Evolutionary conservation across 2,329 filamentous ascomycete species (phyloP).

Genomic region (Myriosclerotinia scirpicola): DNA sequence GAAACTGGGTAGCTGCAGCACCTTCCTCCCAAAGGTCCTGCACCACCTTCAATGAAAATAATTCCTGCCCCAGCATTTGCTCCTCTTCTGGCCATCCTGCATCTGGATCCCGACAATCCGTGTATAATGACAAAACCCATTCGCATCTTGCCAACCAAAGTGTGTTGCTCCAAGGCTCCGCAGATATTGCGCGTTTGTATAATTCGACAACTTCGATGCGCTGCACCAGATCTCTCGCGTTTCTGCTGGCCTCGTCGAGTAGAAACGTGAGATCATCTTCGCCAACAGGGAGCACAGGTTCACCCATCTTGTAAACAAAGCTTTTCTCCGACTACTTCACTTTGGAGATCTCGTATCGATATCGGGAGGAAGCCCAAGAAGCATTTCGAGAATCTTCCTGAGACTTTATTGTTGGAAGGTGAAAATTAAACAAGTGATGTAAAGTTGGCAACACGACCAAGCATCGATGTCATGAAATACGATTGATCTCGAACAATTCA

Average conservation of each 20-base stretch:
- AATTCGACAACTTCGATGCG: slow-evolving; percentile 70
- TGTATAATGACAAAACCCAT: slow-evolving; percentile 72
- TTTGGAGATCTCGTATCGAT: slow-evolving; percentile 23
- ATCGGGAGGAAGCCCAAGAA: slow-evolving; percentile 23
- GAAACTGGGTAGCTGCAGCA: slow-evolving; percentile 69
- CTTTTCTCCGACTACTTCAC: slow-evolving; percentile 22
- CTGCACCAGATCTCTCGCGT: slow-evolving; percentile 62
- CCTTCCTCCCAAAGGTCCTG: slow-evolving; percentile 71
- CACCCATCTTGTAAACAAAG: slow-evolving; percentile 35
- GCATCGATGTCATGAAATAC: slow-evolving; percentile 9
- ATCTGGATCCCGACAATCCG: slow-evolving; percentile 58
- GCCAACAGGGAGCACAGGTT: slow-evolving; percentile 59
- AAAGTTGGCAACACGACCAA: slow-evolving; percentile 2
- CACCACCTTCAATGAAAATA: slow-evolving; percentile 68
- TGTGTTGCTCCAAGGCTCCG: slow-evolving; percentile 71
- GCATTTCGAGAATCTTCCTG: slow-evolving; percentile 22
- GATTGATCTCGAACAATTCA: slow-evolving; percentile 21
- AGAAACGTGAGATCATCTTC: slow-evolving; percentile 73
- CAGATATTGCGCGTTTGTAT: slow-evolving; percentile 66
- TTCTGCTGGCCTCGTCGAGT: slow-evolving; percentile 67
- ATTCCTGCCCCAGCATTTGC: slow-evolving; percentile 64
- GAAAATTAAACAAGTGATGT: slow-evolving; percentile 1
- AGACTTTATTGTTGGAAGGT: slow-evolving; percentile 7
- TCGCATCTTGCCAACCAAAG: slow-evolving; percentile 79
- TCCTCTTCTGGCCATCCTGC: slow-evolving; percentile 66